These are phyloP conservation scores for Coemansia sp. DNA, from an alignment of 192 early-diverging fungal genomes.

Conservation along the genomic window DNA sequence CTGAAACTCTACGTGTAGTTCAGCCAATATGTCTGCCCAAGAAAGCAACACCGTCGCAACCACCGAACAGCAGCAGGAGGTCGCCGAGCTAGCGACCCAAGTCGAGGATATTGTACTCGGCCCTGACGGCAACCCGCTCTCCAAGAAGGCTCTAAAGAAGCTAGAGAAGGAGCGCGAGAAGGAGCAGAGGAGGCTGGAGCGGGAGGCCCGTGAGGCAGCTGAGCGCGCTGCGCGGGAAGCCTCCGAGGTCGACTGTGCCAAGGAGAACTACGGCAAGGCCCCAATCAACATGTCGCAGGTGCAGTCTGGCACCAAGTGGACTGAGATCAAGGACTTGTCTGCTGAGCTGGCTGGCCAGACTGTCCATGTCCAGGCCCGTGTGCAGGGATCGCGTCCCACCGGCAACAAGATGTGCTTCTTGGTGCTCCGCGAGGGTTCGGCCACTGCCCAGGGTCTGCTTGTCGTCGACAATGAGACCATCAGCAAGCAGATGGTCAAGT, in stretches of 20 bases:
- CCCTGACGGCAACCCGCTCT: conserved; percentile 87
- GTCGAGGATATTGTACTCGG: conserved; percentile 60
- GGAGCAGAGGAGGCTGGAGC: conserved; percentile 69
- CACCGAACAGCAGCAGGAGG: conserved; percentile 16
- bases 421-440: conserved; percentile 81
- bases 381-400: conserved; percentile 87
- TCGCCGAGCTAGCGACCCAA: conserved; percentile 50
- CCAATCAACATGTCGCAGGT: conserved; percentile 85
- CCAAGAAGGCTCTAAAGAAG: conserved; percentile 94
- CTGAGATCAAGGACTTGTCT: conserved; percentile 67
- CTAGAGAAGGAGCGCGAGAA: conserved; percentile 89
- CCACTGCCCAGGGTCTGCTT: conserved; percentile 91
- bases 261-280: conserved; percentile 83
- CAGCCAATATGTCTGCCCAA: conserved; percentile 36
- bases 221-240: conserved; percentile 65
- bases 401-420: conserved; percentile 85
- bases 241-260: conserved; percentile 71
- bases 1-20: not conserved
- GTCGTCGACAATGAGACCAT: conserved; percentile 68
- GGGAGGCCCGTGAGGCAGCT: conserved; percentile 63
- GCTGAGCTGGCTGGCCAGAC: conserved; percentile 68
- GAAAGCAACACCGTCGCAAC: conserved; percentile 12
- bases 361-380: conserved; percentile 84
- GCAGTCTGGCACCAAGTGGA: conserved; percentile 69
- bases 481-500: conserved; percentile 98